Conservation (phyloP, 148 eudicot genomes). For the Nepenthes mirabilis region DNA sequence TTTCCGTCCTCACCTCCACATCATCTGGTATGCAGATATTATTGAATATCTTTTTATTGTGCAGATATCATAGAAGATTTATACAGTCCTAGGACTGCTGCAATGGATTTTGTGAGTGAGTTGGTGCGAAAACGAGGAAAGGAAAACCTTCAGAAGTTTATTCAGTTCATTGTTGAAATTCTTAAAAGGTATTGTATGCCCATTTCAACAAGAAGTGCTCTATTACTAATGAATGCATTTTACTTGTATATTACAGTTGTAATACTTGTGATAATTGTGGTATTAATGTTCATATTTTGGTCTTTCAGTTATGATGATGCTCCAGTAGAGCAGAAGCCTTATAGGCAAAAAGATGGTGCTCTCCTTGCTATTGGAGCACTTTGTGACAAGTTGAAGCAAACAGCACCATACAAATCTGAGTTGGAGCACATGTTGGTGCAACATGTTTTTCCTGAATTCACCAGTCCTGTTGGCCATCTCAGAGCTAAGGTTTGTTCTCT, state of each 20-base stretch:
- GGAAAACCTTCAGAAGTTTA: slow-evolving; percentile 89
- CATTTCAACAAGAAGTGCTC: not conserved
- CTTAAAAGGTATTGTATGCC: slow-evolving; percentile 55
- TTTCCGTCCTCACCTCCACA: too few relatives aligned
- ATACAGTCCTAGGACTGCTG: slow-evolving; percentile 96
- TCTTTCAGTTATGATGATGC: slow-evolving; percentile 68
- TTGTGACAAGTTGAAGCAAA: slow-evolving; percentile 85
- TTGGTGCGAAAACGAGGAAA: slow-evolving; percentile 95
- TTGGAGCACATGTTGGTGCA: slow-evolving; percentile 93
- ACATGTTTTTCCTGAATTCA: slow-evolving; percentile 92
- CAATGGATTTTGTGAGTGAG: slow-evolving; percentile 99
- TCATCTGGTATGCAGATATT: not conserved
- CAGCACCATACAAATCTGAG: slow-evolving; percentile 88
- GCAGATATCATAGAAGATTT: slow-evolving; percentile 94
- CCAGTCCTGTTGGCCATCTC: slow-evolving; percentile 87
- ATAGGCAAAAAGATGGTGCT: slow-evolving; percentile 95
- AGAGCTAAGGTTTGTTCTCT: slow-evolving; percentile 74
- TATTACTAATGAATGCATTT: not conserved
- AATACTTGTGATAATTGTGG: not conserved
- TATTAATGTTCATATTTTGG: not conserved
- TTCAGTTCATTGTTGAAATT: slow-evolving; percentile 81
- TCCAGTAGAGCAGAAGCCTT: slow-evolving; percentile 59
- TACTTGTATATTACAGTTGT: not conserved
- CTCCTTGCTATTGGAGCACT: slow-evolving; percentile 96
- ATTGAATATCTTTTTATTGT: slow-evolving; percentile 4